Percentiles rank a stretch among this genome's conserved stretches.
Conservation (phyloP, 129 eudicot species). For the Logfia minima region DNA sequence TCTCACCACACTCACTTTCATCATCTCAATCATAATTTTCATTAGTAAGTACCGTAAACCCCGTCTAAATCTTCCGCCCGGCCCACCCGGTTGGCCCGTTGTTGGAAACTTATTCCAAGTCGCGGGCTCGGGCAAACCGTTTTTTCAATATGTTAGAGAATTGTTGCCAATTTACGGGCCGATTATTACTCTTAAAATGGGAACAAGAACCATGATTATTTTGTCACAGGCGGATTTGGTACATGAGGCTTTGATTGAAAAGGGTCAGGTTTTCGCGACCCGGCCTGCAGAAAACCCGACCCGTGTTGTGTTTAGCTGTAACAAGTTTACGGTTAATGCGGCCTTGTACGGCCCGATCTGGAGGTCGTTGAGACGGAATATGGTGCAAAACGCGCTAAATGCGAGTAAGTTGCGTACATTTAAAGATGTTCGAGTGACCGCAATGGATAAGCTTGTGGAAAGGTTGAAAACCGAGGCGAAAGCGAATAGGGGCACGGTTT, state of each 20-base stretch:
- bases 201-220: constrained; percentile 72
- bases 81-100: constrained; percentile 91
- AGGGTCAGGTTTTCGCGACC: constrained; percentile 70
- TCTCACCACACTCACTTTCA: constrained; percentile 40
- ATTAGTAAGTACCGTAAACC: constrained; percentile 30
- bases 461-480: constrained; percentile 54
- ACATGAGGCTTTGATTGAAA: constrained; percentile 58
- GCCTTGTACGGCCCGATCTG: constrained; percentile 80
- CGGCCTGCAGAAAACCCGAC: constrained; percentile 85
- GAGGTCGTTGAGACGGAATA: constrained; percentile 80
- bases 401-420: constrained; percentile 52
- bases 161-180: constrained; percentile 69
- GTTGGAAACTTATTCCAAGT: constrained; percentile 89
- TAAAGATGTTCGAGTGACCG: constrained; percentile 35
- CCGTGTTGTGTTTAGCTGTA: constrained; percentile 71
- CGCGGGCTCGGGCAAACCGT: constrained; percentile 74
- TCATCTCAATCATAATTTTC: constrained; percentile 32
- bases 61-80: constrained; percentile 65
- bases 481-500: constrained; percentile 56
- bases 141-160: constrained; percentile 62
- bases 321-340: constrained; percentile 85
- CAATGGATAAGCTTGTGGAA: constrained; percentile 65
- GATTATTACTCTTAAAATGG: constrained; percentile 75
- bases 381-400: constrained; percentile 83
- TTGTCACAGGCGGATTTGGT: constrained; percentile 56